Evolutionary conservation across 805 yeast genomes (phyloP).

Genomic region (Spathaspora hagerdaliae): DNA sequence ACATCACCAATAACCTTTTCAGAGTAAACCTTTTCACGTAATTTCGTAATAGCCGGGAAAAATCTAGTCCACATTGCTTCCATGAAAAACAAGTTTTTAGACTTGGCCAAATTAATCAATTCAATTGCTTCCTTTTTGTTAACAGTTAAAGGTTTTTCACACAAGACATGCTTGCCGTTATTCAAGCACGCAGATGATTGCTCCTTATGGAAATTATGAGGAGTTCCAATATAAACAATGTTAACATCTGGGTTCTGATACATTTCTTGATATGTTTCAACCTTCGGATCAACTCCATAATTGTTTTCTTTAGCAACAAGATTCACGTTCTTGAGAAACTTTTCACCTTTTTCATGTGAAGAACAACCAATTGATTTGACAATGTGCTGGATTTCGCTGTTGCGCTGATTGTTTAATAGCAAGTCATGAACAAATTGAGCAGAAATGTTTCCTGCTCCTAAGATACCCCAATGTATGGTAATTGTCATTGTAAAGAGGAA

Average conservation of each 20-base stretch:
- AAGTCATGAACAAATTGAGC: constrained; percentile 40
- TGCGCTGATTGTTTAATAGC: constrained; percentile 21
- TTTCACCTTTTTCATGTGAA: constrained; percentile 27
- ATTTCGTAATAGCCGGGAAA: constrained; percentile 40
- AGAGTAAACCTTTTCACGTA: constrained; percentile 31
- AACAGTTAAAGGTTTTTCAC: constrained; percentile 54
- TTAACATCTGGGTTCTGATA: constrained; percentile 41
- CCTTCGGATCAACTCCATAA: constrained; percentile 21
- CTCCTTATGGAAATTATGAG: constrained; percentile 49
- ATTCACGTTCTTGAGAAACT: constrained; percentile 20
- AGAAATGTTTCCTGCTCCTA: constrained; percentile 50
- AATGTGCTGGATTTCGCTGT: constrained; percentile 24
- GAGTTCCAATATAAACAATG: constrained; percentile 52
- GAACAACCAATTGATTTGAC: constrained; percentile 40
- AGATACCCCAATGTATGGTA: constrained; percentile 41
- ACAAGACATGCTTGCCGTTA: constrained; percentile 47
- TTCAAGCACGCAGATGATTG: constrained; percentile 40
- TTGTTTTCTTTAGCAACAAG: constrained; percentile 15
- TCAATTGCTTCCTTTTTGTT: constrained; percentile 42
- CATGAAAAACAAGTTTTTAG: constrained; percentile 45
- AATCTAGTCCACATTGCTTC: constrained; percentile 60
- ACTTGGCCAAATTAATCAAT: constrained; percentile 40
- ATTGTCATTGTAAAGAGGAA: constrained; percentile 1
- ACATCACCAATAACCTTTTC: constrained; percentile 46
- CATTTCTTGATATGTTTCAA: constrained; percentile 40